Evolutionary conservation across 2,329 filamentous ascomycete genomes (phyloP), one percentile per base, ranked within the genome.

Genomic region (Immersiporthe knoxdaviesiana): DNA sequence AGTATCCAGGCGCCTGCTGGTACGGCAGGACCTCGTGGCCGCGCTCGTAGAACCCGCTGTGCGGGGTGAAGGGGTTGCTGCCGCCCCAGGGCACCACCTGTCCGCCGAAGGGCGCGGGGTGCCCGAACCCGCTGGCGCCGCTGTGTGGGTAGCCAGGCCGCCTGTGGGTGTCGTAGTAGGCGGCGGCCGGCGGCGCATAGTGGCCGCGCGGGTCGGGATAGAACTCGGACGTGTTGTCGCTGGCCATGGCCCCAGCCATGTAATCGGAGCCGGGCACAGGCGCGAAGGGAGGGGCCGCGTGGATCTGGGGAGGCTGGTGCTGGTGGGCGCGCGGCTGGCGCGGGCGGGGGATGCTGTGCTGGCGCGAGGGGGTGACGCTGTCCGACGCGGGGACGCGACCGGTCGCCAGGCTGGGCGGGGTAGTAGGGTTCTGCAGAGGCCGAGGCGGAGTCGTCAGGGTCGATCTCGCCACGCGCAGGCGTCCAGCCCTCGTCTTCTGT

Each of bases 131-230:
- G 35, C 80, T 81, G 70, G 80, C 81, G 75, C 85, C 81, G 73
- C 82, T 84, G 72, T 84, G 84, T n/a, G 79, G 78, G 70, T 84
- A 87, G 68, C 70, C 72, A 27, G 75, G 74, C 69, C 80, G 74
- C 66, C 77, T 76, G 56, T 47, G 44, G 4, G 44, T 10, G 44
- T 74, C 73, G 71, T 79, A 81, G 62, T 61, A 65, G n/a, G 21
- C 27, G 5, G 65, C 21, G n/a, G 12, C 32, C 8, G 27, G 56
- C 24, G 64, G 54, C 30, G 37, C 50, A 68, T 75, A 77, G 63
- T 72, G 78, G 72, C 81, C 79, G 76, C 85, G 90, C n/a, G 92
- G 88, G 32, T 92, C 88, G 27, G 83, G 84, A 77, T 91, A 90
- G 24, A 39, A 61, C n/a, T 41, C 59, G 37, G 59, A 61, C 1